Evolutionary conservation across 1,284 basidiomycete genomes (phyloP).

Genomic region (Boletus mariae): DNA sequence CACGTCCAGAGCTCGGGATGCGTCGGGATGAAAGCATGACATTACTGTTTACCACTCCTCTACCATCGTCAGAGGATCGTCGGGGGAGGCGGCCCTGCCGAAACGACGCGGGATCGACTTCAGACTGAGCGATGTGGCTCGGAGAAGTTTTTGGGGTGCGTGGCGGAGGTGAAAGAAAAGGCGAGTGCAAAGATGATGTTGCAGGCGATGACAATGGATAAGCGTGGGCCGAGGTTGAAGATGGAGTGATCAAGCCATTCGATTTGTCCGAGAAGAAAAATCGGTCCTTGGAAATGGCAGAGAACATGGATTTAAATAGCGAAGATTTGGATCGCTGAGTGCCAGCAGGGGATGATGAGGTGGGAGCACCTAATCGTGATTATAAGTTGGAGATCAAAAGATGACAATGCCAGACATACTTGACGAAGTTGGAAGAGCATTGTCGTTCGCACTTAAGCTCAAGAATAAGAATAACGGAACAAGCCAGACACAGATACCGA

Average conservation of each 20-base stretch:
- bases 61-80: slow-evolving; percentile 13
- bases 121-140: slow-evolving; percentile 1
- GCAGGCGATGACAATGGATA: slow-evolving; percentile 24
- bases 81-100: slow-evolving; percentile 11
- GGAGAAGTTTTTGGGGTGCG: slow-evolving; percentile 17
- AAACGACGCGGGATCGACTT: slow-evolving; percentile 6
- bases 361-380: slow-evolving; percentile 31
- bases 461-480: slow-evolving; percentile 89
- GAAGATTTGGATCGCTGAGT: slow-evolving; percentile 44
- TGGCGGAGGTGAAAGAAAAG: slow-evolving; percentile 26
- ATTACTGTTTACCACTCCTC: slow-evolving; percentile 4
- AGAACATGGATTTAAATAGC: slow-evolving; percentile 63
- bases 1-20: slow-evolving; percentile 6
- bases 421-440: slow-evolving; percentile 71
- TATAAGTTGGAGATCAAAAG: slow-evolving; percentile 1
- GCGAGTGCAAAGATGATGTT: slow-evolving; percentile 13
- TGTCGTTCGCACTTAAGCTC: slow-evolving; percentile 92
- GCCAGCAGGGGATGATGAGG: slow-evolving; percentile 29
- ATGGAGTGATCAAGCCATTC: slow-evolving; percentile 61
- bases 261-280: slow-evolving; percentile 35
- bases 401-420: slow-evolving; percentile 31
- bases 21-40: slow-evolving; percentile 19
- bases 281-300: slow-evolving; percentile 39
- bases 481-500: slow-evolving; percentile 90
- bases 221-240: slow-evolving; percentile 21